A percentile compares a stretch with the other conserved stretches of the same genome.
These are phyloP conservation scores for Fraxinus cuspidata DNA, from an alignment of 257 asterid genomes.

Conservation along the genomic window DNA sequence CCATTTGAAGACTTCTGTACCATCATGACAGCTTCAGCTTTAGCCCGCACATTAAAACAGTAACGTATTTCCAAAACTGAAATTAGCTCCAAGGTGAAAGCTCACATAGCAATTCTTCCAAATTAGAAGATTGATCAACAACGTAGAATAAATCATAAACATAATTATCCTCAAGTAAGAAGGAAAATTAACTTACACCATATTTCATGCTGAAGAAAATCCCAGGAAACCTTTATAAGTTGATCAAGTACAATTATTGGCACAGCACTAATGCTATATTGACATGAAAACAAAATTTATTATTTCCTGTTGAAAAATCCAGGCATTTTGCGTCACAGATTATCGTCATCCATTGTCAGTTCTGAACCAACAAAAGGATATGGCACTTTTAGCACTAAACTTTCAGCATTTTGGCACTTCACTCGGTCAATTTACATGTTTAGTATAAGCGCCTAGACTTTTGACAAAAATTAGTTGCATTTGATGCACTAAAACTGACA, in stretches of 20 bases:
- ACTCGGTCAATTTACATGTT: neutral
- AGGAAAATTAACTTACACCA: neutral
- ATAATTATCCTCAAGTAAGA: no score
- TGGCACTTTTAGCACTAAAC: neutral
- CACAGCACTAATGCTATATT: neutral
- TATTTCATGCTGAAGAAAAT: neutral
- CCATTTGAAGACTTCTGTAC: neutral
- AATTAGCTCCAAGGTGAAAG: neutral
- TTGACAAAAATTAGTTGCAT: neutral
- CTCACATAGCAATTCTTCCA: neutral
- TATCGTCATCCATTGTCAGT: neutral
- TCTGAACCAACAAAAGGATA: neutral
- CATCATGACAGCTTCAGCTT: neutral
- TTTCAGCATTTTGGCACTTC: neutral
- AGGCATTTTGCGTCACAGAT: neutral
- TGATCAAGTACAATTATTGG: neutral
- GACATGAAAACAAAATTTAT: neutral
- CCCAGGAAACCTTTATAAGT: neutral
- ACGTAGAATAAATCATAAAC: no score
- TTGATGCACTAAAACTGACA: neutral
- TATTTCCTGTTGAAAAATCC: neutral
- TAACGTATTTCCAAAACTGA: neutral
- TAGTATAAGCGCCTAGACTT: neutral
- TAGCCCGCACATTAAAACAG: neutral
- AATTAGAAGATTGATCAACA: no score